Conservation (phyloP, 2,329 filamentous ascomycete genomes). For the Diaporthe destruens region DNA sequence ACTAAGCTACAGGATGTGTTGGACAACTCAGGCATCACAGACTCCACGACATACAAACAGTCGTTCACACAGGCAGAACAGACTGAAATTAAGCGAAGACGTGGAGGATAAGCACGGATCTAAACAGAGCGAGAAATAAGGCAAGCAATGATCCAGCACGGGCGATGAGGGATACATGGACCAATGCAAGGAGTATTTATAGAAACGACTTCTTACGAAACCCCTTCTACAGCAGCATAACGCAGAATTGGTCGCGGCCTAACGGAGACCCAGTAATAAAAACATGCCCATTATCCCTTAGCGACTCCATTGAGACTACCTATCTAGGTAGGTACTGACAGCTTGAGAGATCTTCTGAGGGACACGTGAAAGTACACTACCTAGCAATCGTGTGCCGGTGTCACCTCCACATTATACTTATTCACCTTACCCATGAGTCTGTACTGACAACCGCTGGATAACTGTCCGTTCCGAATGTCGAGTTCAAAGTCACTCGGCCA, state of each 20-base stretch:
- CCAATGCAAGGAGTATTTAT: too few species aligned
- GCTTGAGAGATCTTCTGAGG: not conserved
- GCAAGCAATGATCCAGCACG: not conserved
- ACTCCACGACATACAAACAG: not conserved
- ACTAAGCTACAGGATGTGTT: not conserved
- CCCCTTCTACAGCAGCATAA: too few species aligned
- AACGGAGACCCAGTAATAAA: too few species aligned
- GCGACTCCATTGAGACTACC: too few species aligned
- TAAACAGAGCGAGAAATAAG: not conserved
- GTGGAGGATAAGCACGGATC: not conserved
- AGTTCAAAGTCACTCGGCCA: conserved; percentile 19
- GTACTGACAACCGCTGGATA: not conserved
- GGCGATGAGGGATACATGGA: not conserved
- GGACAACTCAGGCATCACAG: not conserved
- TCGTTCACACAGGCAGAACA: conserved; percentile 9
- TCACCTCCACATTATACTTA: too few species aligned
- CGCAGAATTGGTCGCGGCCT: too few species aligned
- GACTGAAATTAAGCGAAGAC: not conserved
- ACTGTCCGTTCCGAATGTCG: conserved; percentile 12
- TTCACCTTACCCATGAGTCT: conserved; percentile 9
- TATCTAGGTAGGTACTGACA: too few species aligned
- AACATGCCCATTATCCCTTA: too few species aligned
- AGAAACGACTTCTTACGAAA: too few species aligned
- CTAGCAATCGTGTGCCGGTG: too few species aligned
- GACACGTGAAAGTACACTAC: not conserved